Percentiles rank a stretch among this genome's conserved stretches.
These are phyloP conservation scores for Colletotrichum karsti DNA, from an alignment of 2,329 filamentous ascomycete species.

Conservation along the genomic window DNA sequence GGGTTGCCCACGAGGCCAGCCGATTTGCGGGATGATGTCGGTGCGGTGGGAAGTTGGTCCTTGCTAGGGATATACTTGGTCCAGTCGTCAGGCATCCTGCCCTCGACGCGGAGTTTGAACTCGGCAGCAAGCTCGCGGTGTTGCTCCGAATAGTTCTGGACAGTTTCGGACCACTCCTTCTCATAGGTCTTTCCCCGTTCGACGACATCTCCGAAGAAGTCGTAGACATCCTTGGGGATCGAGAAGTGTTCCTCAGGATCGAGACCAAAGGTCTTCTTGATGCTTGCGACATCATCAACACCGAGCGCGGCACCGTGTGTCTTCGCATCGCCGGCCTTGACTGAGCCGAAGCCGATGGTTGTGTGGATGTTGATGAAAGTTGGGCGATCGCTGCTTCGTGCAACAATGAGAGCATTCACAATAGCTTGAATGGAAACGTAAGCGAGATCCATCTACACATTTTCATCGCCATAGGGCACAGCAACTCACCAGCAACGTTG, in stretches of 20 bases:
- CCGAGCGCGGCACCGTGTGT: constrained; percentile 68
- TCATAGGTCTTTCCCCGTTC: constrained; percentile 53
- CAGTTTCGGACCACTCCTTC: constrained; percentile 53
- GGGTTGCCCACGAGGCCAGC: constrained; percentile 59
- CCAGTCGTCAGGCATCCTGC: constrained; percentile 58
- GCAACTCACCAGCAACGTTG: too few relatives aligned
- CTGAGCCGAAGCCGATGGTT: constrained; percentile 62
- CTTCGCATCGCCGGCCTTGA: constrained; percentile 57
- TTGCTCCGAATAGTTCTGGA: constrained; percentile 50
- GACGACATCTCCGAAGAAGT: constrained; percentile 57
- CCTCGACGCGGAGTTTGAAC: constrained; percentile 55
- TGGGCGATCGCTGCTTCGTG: constrained; percentile 54
- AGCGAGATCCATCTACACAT: too few relatives aligned
- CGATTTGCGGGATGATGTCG: constrained; percentile 59
- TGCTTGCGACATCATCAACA: constrained; percentile 55
- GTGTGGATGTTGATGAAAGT: constrained; percentile 67
- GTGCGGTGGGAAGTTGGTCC: constrained; percentile 51
- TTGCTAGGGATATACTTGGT: constrained; percentile 54
- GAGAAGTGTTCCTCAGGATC: constrained; percentile 45
- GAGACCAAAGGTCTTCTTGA: constrained; percentile 42
- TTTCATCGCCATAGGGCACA: too few relatives aligned
- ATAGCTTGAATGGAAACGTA: too few relatives aligned
- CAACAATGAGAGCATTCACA: constrained; percentile 54
- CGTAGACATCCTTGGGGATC: constrained; percentile 53
- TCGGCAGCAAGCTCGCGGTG: constrained; percentile 59